Evolutionary conservation across 1,139 yeast species (phyloP), one percentile per base, ranked within the genome.

Genomic region (Barnettozyma hawaiiensis): DNA sequence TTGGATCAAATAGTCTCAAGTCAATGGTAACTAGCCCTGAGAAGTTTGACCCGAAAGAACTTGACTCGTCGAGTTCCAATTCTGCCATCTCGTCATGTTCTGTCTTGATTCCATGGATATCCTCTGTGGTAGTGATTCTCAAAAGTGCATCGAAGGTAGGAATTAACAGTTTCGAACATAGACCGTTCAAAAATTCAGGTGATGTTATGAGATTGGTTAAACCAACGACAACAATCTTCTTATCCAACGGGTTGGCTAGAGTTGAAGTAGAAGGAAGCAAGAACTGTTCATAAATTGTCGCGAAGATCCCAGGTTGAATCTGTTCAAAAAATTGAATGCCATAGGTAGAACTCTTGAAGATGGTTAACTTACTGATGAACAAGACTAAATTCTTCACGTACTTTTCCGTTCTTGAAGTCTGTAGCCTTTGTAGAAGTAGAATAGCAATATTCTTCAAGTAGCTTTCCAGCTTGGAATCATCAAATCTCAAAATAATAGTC

Each of bases 21-120:
- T 76, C 70, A 37, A 90, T 80, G 2, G 86, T 75, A 3, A 75
- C 76, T 47, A 92, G 69, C 57, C 76, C 81, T 38, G 95, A 85
- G 62, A 78, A 92, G 40, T 81, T 78, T 0, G 96, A 82, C 2
- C 97, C 97, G 64, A 89, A 92, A 1, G 94, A 71, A 1, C 68
- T 53, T n/a, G 64, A 57, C 43, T 67, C 71, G 42, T 66, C 71
- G 28, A 64, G 46, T 31, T 73, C 73, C 35, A 70, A 51, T 14
- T 62, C 57, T 6, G 50, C 49, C 29, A 47, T 52, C 40, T 64
- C 72, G 22, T 66, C 61, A 15, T 58, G 48, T 34, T 63, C 70
- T 14, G 58, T 62, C 21, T 57, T 64, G 36, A 60, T 46, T 39
- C 59, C 47, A 32, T 43, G 61, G 29, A 64, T 58, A 24, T 64